These are phyloP conservation scores for Pleurotus tuber-regium DNA, from an alignment of 768 basidiomycete genomes.

Conservation along the genomic window DNA sequence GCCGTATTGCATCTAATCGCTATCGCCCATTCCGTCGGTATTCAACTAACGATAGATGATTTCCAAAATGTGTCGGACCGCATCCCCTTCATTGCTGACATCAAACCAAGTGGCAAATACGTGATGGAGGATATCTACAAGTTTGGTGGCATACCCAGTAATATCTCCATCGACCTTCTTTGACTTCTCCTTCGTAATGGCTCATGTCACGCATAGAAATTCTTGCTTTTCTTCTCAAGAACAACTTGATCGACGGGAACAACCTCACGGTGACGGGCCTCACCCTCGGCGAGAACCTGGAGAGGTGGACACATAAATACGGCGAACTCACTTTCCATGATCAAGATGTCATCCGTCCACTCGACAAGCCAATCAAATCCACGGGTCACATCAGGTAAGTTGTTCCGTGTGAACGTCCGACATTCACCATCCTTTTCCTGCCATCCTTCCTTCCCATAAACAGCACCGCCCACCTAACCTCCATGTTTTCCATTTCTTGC, in stretches of 20 bases:
- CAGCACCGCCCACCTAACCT: not conserved
- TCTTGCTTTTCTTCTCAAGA: slow-evolving; percentile 79
- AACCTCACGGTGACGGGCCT: slow-evolving; percentile 89
- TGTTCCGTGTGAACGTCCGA: slow-evolving; percentile 6
- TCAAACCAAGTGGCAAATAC: slow-evolving; percentile 97
- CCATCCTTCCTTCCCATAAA: slow-evolving; percentile 3
- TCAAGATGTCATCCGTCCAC: slow-evolving; percentile 87
- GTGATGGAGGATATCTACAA: slow-evolving; percentile 98
- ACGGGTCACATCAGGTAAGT: slow-evolving; percentile 86
- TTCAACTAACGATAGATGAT: slow-evolving; percentile 86
- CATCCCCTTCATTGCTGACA: slow-evolving; percentile 91
- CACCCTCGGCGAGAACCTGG: slow-evolving; percentile 90
- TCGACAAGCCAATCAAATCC: slow-evolving; percentile 83
- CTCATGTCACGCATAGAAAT: slow-evolving; percentile 52
- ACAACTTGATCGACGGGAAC: slow-evolving; percentile 87
- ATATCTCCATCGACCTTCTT: slow-evolving; percentile 21
- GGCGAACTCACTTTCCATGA: slow-evolving; percentile 65
- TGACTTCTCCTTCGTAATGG: slow-evolving; percentile 1
- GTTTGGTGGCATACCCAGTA: slow-evolving; percentile 95
- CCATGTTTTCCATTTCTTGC: slow-evolving; percentile 12
- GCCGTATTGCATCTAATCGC: slow-evolving; percentile 97
- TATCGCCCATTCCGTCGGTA: slow-evolving; percentile 93
- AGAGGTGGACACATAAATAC: slow-evolving; percentile 79
- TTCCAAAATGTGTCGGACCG: slow-evolving; percentile 93
- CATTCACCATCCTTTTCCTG: not conserved